Evolutionary conservation across 148 eudicot species (phyloP).

Genomic region (Cornus florida): DNA sequence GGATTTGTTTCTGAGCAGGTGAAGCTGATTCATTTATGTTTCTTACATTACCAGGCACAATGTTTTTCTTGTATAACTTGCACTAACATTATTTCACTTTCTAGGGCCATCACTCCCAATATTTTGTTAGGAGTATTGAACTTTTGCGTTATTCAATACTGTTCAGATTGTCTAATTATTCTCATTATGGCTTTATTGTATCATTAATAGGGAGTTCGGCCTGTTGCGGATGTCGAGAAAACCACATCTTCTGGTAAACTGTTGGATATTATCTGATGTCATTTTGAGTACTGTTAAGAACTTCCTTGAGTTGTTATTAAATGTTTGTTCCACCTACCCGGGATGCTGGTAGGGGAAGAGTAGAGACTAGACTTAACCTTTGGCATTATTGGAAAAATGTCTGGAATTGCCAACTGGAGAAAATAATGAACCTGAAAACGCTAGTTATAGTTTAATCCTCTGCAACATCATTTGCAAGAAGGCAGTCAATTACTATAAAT

Average conservation of each 20-base stretch:
- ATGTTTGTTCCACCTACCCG: too few species aligned
- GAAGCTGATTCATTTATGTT: background rate
- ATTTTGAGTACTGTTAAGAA: background rate
- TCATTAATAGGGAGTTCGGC: constrained; percentile 51
- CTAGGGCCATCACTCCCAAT: background rate
- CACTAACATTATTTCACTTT: background rate
- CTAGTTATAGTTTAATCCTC: background rate
- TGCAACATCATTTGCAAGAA: background rate
- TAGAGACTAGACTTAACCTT: background rate
- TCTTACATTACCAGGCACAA: background rate
- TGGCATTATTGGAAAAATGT: background rate
- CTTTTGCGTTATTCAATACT: background rate
- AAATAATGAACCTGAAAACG: too few species aligned
- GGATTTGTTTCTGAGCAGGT: constrained; percentile 86
- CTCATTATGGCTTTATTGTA: constrained; percentile 14
- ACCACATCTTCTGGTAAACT: constrained; percentile 66
- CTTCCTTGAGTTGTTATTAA: background rate
- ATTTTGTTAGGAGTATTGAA: background rate
- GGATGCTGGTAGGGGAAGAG: background rate
- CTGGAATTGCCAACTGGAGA: background rate
- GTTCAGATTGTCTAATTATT: background rate
- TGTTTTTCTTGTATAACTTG: constrained; percentile 2
- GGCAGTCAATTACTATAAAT: background rate
- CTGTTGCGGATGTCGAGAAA: constrained; percentile 64
- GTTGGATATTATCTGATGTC: background rate